Conservation (phyloP, 2,329 filamentous ascomycete species). For the Davidsoniella eucalypti region DNA sequence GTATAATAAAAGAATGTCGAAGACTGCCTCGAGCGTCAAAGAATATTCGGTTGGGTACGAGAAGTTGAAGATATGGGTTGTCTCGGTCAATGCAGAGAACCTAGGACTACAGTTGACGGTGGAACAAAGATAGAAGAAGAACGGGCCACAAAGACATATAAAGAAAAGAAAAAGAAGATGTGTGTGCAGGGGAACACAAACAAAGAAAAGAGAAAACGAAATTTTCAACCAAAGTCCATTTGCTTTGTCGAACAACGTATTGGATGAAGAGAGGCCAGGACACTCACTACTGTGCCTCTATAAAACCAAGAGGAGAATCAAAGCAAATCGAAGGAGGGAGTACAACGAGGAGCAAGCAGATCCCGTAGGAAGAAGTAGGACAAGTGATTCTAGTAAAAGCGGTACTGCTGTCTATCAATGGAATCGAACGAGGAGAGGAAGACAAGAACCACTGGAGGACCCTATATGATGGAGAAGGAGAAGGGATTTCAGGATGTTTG, state of each 20-base stretch:
- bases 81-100: too few relatives aligned
- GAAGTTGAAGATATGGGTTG: not conserved
- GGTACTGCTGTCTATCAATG: not conserved
- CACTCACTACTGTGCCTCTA: not conserved
- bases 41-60: not conserved
- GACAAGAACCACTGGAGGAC: not conserved
- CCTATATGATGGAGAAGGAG: too few relatives aligned
- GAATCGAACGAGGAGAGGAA: not conserved
- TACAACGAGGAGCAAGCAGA: not conserved
- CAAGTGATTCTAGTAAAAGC: too few relatives aligned
- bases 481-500: too few relatives aligned
- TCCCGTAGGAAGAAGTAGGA: not conserved
- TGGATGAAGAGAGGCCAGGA: too few relatives aligned
- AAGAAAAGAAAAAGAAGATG: not conserved
- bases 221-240: not conserved
- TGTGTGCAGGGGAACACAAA: not conserved
- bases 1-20: not conserved
- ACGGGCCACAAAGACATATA: not conserved
- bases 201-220: not conserved
- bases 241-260: too few relatives aligned
- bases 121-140: not conserved
- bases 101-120: not conserved
- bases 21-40: not conserved
- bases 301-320: not conserved
- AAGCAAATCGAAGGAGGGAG: not conserved